Evolutionary conservation across 371 early-diverging fungal species (phyloP).

Genomic region (Parasitella parasitica): DNA sequence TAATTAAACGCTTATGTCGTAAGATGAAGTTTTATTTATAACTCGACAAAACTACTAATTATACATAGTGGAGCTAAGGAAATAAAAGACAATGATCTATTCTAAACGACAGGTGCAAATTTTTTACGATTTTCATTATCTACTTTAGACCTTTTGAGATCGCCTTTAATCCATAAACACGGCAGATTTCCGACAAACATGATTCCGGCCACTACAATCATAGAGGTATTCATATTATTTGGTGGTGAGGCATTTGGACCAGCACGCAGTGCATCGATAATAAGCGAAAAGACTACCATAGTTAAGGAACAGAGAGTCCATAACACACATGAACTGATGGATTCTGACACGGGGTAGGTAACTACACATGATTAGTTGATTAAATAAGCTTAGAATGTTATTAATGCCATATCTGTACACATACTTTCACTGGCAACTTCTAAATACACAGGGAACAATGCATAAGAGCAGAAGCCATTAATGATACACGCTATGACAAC

Average conservation of each 20-base stretch:
- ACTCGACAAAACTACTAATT: too few relatives aligned
- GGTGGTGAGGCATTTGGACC: conserved; percentile 39
- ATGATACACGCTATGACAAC: conserved; percentile 20
- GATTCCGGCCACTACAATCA: conserved; percentile 24
- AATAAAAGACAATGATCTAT: too few relatives aligned
- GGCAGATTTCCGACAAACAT: conserved; percentile 30
- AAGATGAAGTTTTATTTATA: too few relatives aligned
- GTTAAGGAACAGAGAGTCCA: conserved; percentile 21
- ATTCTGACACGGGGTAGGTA: conserved; percentile 40
- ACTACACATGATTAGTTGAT: conserved; percentile 13
- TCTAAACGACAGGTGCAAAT: background rate
- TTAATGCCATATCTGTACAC: background rate
- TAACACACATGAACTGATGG: conserved; percentile 29
- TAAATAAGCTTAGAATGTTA: background rate
- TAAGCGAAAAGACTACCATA: conserved; percentile 32
- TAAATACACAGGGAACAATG: conserved; percentile 32
- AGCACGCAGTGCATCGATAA: conserved; percentile 31
- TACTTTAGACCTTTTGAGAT: conserved; percentile 24
- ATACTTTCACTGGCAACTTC: conserved; percentile 43
- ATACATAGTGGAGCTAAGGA: too few relatives aligned
- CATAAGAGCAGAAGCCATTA: conserved; percentile 37
- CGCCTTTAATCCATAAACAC: conserved; percentile 35
- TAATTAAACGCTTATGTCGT: too few relatives aligned
- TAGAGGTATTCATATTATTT: conserved; percentile 32
- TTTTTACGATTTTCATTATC: conserved; percentile 1